These are phyloP conservation scores for Phytophthora cajani DNA, from an alignment of 352 stramenopile species.

Conservation along the genomic window DNA sequence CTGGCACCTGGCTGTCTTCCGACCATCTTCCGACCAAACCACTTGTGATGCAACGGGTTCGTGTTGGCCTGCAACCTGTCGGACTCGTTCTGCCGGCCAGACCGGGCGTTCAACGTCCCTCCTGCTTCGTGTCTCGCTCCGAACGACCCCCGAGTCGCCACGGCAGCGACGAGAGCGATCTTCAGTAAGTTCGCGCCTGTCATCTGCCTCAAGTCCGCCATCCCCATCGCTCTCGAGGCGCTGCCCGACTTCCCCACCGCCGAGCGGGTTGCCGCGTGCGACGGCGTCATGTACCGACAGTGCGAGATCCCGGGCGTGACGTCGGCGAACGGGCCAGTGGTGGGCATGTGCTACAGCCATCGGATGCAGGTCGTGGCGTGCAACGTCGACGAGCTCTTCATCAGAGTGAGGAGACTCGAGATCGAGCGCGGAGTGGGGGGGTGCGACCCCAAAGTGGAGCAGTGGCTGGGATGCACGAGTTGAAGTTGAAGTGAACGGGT, in stretches of 20 bases:
- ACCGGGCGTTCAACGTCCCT: conserved; percentile 14
- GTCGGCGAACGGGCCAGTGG: conserved; percentile 10
- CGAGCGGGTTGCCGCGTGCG: conserved; percentile 10
- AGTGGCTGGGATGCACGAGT: conserved; percentile 27
- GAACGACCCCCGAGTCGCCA: conserved; percentile 12
- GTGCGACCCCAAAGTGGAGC: conserved; percentile 19
- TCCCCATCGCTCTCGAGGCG: conserved; percentile 11
- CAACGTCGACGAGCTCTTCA: conserved; percentile 23
- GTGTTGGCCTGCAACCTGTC: conserved; percentile 15
- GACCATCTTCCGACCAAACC: conserved; percentile 20
- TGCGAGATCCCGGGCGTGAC: conserved; percentile 24
- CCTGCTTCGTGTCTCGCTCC: conserved; percentile 11
- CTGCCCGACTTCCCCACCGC: conserved; percentile 12
- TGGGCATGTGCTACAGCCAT: conserved; percentile 39
- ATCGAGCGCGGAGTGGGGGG: conserved; percentile 15
- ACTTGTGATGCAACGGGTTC: conserved; percentile 39
- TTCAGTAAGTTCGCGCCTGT: conserved; percentile 3
- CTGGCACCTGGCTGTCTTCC: conserved; percentile 4
- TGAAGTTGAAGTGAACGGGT: too few relatives aligned
- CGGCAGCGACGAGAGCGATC: conserved; percentile 4
- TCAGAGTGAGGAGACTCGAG: conserved; percentile 12
- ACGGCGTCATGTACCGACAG: conserved; percentile 22
- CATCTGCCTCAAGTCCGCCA: conserved; percentile 16
- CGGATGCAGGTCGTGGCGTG: conserved; percentile 36
- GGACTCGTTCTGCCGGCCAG: conserved; percentile 13